Evolutionary conservation across 257 asterid species (phyloP).

Genomic region (Rehmannia glutinosa): DNA sequence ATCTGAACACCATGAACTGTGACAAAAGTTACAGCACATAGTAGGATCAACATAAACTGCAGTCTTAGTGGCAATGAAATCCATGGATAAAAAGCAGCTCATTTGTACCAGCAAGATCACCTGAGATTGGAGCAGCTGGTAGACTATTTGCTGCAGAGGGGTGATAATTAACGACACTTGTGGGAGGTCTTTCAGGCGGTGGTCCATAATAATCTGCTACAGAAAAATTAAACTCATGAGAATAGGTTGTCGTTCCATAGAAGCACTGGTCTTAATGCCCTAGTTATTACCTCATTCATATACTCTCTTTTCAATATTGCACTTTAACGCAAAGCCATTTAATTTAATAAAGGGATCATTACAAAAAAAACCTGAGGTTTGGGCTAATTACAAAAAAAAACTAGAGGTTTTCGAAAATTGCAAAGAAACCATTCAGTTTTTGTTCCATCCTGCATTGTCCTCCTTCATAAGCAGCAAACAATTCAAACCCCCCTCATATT

Average conservation of each 20-base stretch:
- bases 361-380: too few species aligned
- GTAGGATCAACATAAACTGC: constrained; percentile 21
- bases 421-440: too few species aligned
- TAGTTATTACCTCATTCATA: not conserved
- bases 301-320: constrained; percentile 9
- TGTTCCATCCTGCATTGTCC: too few species aligned
- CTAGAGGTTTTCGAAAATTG: too few species aligned
- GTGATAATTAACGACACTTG: constrained; percentile 22
- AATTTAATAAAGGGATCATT: too few species aligned
- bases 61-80: not conserved
- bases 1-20: constrained; percentile 42
- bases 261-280: too few species aligned
- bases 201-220: constrained; percentile 38
- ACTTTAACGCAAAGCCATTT: not conserved
- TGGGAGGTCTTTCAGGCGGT: constrained; percentile 37
- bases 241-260: not conserved
- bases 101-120: constrained; percentile 25
- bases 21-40: constrained; percentile 14
- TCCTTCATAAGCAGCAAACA: too few species aligned
- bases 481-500: too few species aligned
- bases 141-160: constrained; percentile 32
- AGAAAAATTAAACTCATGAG: constrained; percentile 3
- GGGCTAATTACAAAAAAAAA: too few species aligned
- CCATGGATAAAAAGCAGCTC: constrained; percentile 14
- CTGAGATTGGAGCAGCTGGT: constrained; percentile 31